These are phyloP conservation scores for Annona cherimola DNA, from an alignment of 164 flowering plant species.

Conservation along the genomic window DNA sequence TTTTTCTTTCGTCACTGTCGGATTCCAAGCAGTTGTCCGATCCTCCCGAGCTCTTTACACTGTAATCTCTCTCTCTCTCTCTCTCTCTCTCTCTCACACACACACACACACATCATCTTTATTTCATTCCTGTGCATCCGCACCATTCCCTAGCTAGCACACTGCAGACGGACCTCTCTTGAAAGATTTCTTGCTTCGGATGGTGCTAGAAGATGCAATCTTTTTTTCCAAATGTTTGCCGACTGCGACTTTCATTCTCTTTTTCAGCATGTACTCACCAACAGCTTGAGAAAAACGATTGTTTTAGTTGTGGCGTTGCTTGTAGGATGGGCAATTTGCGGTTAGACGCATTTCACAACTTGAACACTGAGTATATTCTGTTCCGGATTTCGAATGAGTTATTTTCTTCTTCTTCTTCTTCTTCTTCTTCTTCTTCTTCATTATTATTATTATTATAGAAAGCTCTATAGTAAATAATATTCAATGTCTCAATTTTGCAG, in stretches of 20 bases:
- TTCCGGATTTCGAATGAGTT: neutral
- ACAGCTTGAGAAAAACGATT: neutral
- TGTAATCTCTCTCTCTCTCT: neutral
- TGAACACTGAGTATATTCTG: neutral
- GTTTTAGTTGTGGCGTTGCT: neutral
- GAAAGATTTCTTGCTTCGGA: too few species aligned
- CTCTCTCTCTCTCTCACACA: neutral
- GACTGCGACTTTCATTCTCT: neutral
- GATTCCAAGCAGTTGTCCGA: constrained; percentile 44
- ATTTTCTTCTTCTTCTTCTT: neutral
- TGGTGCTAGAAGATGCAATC: too few species aligned
- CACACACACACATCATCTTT: too few species aligned
- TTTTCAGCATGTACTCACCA: neutral
- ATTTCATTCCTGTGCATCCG: too few species aligned
- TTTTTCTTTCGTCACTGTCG: constrained; percentile 19
- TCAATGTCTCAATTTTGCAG: constrained; percentile 24
- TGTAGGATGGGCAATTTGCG: neutral
- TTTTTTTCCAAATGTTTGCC: too few species aligned
- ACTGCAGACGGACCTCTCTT: too few species aligned
- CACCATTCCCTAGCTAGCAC: too few species aligned
- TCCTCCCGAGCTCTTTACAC: constrained; percentile 59
- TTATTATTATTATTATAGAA: neutral
- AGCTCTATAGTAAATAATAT: neutral
- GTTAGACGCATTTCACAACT: neutral
- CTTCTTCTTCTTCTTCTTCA: too few species aligned